These are phyloP conservation scores for Nakazawaea holstii DNA, from an alignment of 805 yeast species.

Conservation along the genomic window DNA sequence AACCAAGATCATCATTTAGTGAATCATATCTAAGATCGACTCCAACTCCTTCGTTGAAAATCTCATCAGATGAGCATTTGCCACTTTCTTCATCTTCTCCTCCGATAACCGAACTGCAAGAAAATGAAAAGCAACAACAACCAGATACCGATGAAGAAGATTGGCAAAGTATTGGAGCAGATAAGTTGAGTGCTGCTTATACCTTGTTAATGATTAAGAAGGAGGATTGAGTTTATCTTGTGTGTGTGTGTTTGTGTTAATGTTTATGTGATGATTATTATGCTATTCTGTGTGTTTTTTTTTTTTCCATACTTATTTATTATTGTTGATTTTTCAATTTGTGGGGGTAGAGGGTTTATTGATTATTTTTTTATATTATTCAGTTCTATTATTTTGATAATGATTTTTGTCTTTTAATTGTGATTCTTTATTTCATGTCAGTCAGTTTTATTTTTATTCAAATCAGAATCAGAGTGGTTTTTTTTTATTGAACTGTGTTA, in stretches of 20 bases:
- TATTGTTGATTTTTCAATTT: neutral
- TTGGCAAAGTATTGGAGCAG: constrained; percentile 90
- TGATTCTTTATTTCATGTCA: neutral
- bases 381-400: neutral
- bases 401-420: too few relatives aligned
- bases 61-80: constrained; percentile 6
- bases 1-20: constrained; percentile 30
- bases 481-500: too few relatives aligned
- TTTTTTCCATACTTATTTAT: neutral
- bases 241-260: neutral
- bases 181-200: constrained; percentile 10
- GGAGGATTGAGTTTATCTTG: constrained; percentile 1
- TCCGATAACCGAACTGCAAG: constrained; percentile 9
- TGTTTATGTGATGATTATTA: neutral
- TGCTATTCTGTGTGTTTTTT: neutral
- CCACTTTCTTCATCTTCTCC: constrained; percentile 14
- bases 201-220: constrained; percentile 11
- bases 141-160: constrained; percentile 96
- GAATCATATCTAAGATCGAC: constrained; percentile 34
- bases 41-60: constrained; percentile 10
- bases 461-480: neutral
- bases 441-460: neutral
- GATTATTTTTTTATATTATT: neutral
- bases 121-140: constrained; percentile 16
- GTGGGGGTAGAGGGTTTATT: neutral